Evolutionary conservation across 768 basidiomycete genomes (phyloP).

Genomic region (Ramaria sp.): DNA sequence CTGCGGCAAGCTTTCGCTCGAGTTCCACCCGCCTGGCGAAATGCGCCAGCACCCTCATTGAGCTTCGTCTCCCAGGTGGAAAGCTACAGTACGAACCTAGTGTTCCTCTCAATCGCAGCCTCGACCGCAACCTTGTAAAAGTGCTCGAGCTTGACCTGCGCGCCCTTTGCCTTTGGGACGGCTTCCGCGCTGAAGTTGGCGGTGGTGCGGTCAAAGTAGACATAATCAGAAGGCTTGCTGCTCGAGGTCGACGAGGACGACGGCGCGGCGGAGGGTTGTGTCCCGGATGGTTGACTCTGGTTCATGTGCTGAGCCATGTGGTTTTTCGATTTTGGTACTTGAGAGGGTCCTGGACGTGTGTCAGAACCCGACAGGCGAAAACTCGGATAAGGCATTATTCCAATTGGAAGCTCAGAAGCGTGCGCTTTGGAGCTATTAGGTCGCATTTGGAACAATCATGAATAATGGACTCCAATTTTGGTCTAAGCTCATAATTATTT

Average conservation of each 20-base stretch:
- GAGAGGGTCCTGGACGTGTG: too few species aligned
- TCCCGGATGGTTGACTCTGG: too few species aligned
- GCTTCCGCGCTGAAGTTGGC: conserved; percentile 72
- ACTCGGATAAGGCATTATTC: too few species aligned
- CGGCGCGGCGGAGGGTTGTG: background rate
- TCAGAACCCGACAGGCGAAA: too few species aligned
- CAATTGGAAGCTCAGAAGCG: too few species aligned
- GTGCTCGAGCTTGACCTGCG: conserved; percentile 92
- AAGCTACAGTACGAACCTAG: conserved; percentile 47
- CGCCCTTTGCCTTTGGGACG: conserved; percentile 74
- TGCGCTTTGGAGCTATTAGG: too few species aligned
- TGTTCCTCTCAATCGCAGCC: conserved; percentile 87
- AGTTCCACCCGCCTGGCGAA: conserved; percentile 72
- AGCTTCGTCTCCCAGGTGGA: background rate
- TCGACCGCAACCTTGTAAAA: conserved; percentile 97
- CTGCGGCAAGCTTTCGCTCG: conserved; percentile 66
- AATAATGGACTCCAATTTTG: too few species aligned
- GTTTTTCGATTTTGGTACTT: too few species aligned
- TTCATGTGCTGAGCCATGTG: too few species aligned
- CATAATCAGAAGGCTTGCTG: conserved; percentile 52
- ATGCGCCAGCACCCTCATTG: background rate
- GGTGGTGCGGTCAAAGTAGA: conserved; percentile 82
- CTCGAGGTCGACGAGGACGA: background rate
- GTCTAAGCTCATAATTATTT: too few species aligned
- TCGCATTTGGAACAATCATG: too few species aligned